Evolutionary conservation across 345 rosid species (phyloP).

Genomic region (Arabis alpina): DNA sequence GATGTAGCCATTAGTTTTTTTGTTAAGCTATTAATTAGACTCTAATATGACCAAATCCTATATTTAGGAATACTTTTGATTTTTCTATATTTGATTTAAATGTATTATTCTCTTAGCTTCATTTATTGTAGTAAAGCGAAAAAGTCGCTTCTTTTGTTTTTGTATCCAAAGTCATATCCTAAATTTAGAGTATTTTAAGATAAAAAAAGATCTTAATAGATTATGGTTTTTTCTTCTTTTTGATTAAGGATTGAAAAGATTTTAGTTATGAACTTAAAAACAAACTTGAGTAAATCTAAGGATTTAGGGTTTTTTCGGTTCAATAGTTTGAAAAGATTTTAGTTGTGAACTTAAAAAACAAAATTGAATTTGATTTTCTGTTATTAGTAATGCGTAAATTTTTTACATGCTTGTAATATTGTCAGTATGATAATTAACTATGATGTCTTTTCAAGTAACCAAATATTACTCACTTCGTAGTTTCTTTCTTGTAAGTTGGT

Average conservation of each 20-base stretch:
- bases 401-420: constrained; percentile 10
- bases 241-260: background rate
- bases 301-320: too few species aligned
- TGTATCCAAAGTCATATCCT: constrained; percentile 24
- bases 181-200: constrained; percentile 3
- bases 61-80: constrained; percentile 16
- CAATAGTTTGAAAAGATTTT: background rate
- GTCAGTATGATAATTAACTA: background rate
- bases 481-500: constrained; percentile 11
- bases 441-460: background rate
- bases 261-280: background rate
- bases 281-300: background rate
- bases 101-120: constrained; percentile 23
- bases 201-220: background rate
- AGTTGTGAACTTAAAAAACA: background rate
- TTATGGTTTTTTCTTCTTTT: background rate
- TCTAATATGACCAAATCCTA: constrained; percentile 26
- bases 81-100: background rate
- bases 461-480: background rate
- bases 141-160: constrained; percentile 19
- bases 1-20: background rate
- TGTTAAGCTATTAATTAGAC: constrained; percentile 30
- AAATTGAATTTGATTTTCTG: background rate
- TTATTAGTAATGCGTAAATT: background rate
- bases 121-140: constrained; percentile 16